A percentile compares a stretch with the other conserved stretches of the same genome.
These are phyloP conservation scores for Polytrichum formosum DNA, from an alignment of 225 moss, liverwort and hornwort species.

Conservation along the genomic window DNA sequence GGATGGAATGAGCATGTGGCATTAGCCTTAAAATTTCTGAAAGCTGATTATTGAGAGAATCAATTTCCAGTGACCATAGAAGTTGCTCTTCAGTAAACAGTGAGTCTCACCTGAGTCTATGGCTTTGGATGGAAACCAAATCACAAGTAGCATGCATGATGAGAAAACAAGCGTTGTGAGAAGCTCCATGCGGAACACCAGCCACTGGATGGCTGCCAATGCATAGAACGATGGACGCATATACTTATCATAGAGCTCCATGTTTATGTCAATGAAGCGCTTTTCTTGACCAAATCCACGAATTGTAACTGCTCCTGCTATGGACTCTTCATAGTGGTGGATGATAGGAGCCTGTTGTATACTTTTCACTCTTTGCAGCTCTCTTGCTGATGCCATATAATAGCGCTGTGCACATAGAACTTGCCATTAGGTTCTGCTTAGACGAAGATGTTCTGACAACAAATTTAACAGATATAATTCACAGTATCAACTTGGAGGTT, in stretches of 20 bases:
- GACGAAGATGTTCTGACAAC: too few species aligned
- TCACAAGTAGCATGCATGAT: conserved; percentile 43
- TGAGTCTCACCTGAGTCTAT: conserved; percentile 45
- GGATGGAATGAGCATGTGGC: too few species aligned
- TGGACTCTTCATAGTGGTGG: conserved; percentile 61
- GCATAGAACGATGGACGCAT: conserved; percentile 61
- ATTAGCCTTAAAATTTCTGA: too few species aligned
- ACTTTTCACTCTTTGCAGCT: conserved; percentile 53
- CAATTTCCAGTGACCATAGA: too few species aligned
- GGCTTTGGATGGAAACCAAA: conserved; percentile 52
- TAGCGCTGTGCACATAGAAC: conserved; percentile 37
- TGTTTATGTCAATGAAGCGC: conserved; percentile 45
- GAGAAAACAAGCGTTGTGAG: conserved; percentile 57
- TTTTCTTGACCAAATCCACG: conserved; percentile 53
- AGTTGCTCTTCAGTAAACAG: too few species aligned
- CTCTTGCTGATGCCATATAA: conserved; percentile 67
- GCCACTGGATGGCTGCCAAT: conserved; percentile 61
- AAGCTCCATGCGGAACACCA: conserved; percentile 66
- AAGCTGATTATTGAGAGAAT: too few species aligned
- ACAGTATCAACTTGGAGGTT: too few species aligned
- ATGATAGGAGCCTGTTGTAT: conserved; percentile 61
- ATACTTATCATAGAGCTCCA: conserved; percentile 51
- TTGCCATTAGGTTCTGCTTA: too few species aligned
- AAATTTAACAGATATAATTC: too few species aligned
- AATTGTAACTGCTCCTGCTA: conserved; percentile 57